Base-by-base conservation (phyloP, 441 rosid genomes). In the Gossypium gossypioides region DNA sequence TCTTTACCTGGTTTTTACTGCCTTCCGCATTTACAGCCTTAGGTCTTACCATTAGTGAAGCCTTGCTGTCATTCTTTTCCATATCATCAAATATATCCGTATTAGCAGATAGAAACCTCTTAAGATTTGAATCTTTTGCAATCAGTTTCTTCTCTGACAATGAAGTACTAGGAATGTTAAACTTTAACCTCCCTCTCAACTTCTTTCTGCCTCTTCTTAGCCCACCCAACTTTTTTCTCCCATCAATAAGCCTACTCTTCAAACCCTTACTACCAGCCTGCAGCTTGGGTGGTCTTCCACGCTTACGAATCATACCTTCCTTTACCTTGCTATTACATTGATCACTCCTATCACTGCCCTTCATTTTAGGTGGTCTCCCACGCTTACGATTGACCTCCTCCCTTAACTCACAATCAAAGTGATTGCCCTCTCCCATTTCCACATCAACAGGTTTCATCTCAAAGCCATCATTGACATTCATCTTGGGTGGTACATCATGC, bases 321-420 rank as follows among this genome's bases (percentile, higher is more conserved):
- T 55, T 71, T 22, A 13, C 42, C 66, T 57, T 71, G 66, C 40
- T 16, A 57, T 24, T 42, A 72, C 68, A 74, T 57, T 56, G 37
- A 65, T 74, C 62, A 55, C 19, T 46, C 62, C 51, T 72, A 54
- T 51, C 44, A 62, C 48, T 57, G 10, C 21, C 62, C 54, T 71
- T 70, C 73, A 40, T 69, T 24, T 76, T 71, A 60, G 65, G 72
- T 18, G 80, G 84, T 64, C 84, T 80, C 51, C 82, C 79, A 56
- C 72, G 79, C 79, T 79, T 80, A 59, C 18, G 63, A 58, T 56
- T 73, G 48, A 69, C 34, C 46, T 37, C 9, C 29, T 61, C 59
- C 42, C 24, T 67, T 44, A 16, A 64, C 61, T 61, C 58, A 37
- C 44, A 71, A 51, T 56, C 74, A 63, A 73, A 69, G 48, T 71